Percentiles rank a stretch among this genome's conserved stretches.
Evolutionary conservation across 1,284 basidiomycete species (phyloP).

Genomic region (Hortiboletus rubellus): DNA sequence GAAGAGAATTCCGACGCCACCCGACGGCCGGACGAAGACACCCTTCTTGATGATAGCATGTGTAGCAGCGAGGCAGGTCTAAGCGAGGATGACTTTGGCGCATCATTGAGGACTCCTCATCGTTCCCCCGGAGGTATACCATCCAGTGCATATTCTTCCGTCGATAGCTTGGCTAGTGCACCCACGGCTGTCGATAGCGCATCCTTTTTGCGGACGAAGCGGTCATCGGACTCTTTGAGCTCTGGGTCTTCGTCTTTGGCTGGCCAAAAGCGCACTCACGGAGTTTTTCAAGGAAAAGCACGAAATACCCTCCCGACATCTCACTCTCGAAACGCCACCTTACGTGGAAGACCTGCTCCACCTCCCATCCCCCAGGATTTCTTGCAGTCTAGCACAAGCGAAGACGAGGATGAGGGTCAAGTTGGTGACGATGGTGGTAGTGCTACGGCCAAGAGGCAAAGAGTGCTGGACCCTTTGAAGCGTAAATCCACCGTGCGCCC

Average conservation of each 20-base stretch:
- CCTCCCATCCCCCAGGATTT: conserved; percentile 9
- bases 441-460: conserved; percentile 28
- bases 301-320: conserved; percentile 1
- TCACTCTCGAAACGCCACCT: conserved; percentile 25
- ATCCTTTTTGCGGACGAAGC: conserved; percentile 46
- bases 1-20: conserved; percentile 20
- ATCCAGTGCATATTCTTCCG: conserved; percentile 40
- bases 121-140: conserved; percentile 26
- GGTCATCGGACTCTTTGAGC: conserved; percentile 44
- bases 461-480: conserved; percentile 27
- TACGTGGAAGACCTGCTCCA: conserved; percentile 24
- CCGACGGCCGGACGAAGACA: conserved; percentile 23
- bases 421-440: conserved; percentile 5
- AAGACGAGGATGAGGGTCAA: conserved; percentile 21
- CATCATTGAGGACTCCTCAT: conserved; percentile 64
- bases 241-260: conserved; percentile 40
- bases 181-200: conserved; percentile 47
- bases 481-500: conserved; percentile 35
- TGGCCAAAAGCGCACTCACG: conserved; percentile 37
- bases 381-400: conserved; percentile 26
- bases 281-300: conserved; percentile 9
- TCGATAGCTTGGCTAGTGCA: conserved; percentile 42
- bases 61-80: conserved; percentile 31
- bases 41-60: conserved; percentile 24
- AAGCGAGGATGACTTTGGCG: conserved; percentile 56